Evolutionary conservation across 2,329 filamentous ascomycete species (phyloP), one percentile per base, ranked within the genome.

Genomic region (Sporothrix globosa): DNA sequence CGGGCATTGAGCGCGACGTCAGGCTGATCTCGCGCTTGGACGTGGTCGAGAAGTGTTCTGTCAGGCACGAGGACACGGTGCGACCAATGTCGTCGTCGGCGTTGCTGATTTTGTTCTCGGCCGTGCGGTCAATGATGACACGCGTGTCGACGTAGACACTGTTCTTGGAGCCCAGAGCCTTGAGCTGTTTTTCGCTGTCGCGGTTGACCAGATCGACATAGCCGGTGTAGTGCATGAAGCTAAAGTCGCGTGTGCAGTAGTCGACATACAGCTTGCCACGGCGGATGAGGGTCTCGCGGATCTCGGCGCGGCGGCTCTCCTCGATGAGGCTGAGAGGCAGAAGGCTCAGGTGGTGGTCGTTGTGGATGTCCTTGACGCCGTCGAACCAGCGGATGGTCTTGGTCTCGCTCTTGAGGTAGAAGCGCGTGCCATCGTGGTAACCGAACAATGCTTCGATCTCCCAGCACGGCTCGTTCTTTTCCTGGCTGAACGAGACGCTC

Each of bases 381-480:
- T 68, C 67, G 17, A 68, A 68, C 52, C 53, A 68, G 21, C 19
- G 13, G 24, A 68, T 68, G 21, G 21, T 68, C 39, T 34, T 68
- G 48, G n/a, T 24, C n/a, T 50, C 48, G 27, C 48, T 39, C 48
- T 54, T 48, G 17, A 69, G 54, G 21, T 69, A 46, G 44, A 61
- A 61, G 10, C 30, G 30, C 2, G 17, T 52, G 19, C 68, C 68
- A 44, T 69, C 68, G 30, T 69, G 68, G 56, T 63, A 63, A 19
- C 56, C 58, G 21, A 52, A 53, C 44, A 69, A 30, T 13, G 34
- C 34, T 27, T 63, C 4, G 7, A 69, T 53, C 44, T 53, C 67
- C 69, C 71, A 71, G 48, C 60, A 67, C 46, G 67, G 71, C 27
- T 69, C 71, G 69, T 46, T 46, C 30, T 70, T 53, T 6, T 69